Conservation (phyloP, 345 rosid species). For the Melaleuca quinquenervia region DNA sequence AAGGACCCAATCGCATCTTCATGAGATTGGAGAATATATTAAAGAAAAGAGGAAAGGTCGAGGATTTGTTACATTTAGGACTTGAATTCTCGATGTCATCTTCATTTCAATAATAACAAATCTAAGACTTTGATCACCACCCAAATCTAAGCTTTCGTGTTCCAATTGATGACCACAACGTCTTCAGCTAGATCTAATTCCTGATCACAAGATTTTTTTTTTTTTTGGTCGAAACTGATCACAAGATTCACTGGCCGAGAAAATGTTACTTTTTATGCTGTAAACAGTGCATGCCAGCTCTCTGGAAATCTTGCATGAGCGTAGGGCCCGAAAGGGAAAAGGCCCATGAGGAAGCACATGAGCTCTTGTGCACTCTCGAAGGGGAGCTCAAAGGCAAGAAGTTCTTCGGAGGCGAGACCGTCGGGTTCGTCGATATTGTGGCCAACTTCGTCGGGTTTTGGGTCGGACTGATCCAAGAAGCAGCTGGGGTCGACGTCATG, state of each 20-base stretch:
- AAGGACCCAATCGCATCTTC: no score
- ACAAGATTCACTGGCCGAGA: neutral
- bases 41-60: no score
- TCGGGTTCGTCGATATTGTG: conserved; percentile 2
- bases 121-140: neutral
- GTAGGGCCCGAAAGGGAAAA: conserved; percentile 1
- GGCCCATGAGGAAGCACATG: neutral
- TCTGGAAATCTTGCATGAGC: neutral
- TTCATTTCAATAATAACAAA: neutral
- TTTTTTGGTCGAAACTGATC: no score
- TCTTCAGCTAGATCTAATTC: neutral
- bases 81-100: neutral
- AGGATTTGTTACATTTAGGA: neutral
- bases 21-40: no score
- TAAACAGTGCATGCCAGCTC: neutral
- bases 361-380: neutral
- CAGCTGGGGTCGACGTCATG: neutral
- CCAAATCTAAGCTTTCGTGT: neutral
- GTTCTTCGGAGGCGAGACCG: conserved; percentile 7
- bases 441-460: neutral
- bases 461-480: conserved; percentile 1
- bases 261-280: neutral
- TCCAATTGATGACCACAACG: neutral
- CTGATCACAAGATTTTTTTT: neutral
- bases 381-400: neutral